Percentiles rank a stretch among this genome's conserved stretches.
These are phyloP conservation scores for Sphenostylis stenocarpa DNA, from an alignment of 306 rosid genomes.

Conservation along the genomic window DNA sequence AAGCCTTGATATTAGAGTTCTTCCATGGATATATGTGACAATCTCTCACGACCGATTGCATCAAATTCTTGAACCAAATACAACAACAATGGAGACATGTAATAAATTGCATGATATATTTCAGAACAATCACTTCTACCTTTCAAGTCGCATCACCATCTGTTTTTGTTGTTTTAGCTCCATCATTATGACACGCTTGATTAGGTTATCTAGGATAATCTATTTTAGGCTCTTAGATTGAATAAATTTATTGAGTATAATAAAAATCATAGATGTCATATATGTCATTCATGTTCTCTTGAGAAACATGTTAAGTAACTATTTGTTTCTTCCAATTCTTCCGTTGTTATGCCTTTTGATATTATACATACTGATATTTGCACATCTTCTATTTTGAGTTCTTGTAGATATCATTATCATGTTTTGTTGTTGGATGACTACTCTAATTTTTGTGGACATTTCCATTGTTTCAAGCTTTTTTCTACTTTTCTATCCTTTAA, in stretches of 20 bases:
- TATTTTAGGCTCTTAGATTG: not conserved
- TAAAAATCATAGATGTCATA: not conserved
- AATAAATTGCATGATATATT: too few relatives aligned
- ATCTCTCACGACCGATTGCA: too few relatives aligned
- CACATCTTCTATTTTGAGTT: not conserved
- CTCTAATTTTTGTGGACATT: not conserved
- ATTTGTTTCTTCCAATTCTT: not conserved
- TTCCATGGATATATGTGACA: too few relatives aligned
- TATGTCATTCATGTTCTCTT: not conserved
- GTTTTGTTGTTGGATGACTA: not conserved
- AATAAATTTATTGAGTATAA: not conserved
- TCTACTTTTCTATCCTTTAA: too few relatives aligned
- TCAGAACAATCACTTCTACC: not conserved
- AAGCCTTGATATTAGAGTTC: too few relatives aligned
- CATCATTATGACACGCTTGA: not conserved
- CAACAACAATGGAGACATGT: too few relatives aligned
- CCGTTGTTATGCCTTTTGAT: not conserved
- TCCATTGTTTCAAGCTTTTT: not conserved
- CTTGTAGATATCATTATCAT: not conserved
- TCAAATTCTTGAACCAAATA: too few relatives aligned
- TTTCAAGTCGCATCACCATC: not conserved
- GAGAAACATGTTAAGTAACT: not conserved
- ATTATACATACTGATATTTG: not conserved
- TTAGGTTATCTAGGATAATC: not conserved
- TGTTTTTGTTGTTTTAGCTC: not conserved